Percentiles rank a stretch among this genome's conserved stretches.
Conservation (phyloP, 257 asterid species). For the Solanum lycopersicoides region DNA sequence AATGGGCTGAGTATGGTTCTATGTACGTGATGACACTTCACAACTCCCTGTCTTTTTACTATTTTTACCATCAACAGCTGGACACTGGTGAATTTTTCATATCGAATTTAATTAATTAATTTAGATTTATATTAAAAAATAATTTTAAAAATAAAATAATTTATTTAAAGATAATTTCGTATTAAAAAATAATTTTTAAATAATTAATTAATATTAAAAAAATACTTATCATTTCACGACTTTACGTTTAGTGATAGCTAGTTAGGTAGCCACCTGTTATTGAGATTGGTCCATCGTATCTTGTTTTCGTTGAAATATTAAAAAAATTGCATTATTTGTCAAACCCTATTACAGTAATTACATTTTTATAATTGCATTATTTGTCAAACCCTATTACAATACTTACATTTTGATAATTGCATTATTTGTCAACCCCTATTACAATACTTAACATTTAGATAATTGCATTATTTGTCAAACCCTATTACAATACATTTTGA, state of each 20-base stretch:
- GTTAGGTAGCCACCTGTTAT: not conserved
- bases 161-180: not conserved
- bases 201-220: too few relatives aligned
- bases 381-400: not conserved
- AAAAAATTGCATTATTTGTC: not conserved
- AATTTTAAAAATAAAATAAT: not conserved
- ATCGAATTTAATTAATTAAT: not conserved
- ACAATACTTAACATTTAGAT: not conserved
- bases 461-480: too few relatives aligned
- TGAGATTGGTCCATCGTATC: not conserved
- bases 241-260: not conserved
- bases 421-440: not conserved
- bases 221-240: too few relatives aligned
- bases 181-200: too few relatives aligned
- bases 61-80: not conserved
- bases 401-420: not conserved
- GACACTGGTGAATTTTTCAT: too few relatives aligned
- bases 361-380: not conserved
- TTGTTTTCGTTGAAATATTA: not conserved
- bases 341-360: too few relatives aligned
- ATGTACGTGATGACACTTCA: not conserved
- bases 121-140: not conserved
- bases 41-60: not conserved
- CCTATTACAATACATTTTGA: too few relatives aligned
- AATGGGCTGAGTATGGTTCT: not conserved